Conservation (phyloP, 1,284 basidiomycete genomes). For the Marasmius sp. region DNA sequence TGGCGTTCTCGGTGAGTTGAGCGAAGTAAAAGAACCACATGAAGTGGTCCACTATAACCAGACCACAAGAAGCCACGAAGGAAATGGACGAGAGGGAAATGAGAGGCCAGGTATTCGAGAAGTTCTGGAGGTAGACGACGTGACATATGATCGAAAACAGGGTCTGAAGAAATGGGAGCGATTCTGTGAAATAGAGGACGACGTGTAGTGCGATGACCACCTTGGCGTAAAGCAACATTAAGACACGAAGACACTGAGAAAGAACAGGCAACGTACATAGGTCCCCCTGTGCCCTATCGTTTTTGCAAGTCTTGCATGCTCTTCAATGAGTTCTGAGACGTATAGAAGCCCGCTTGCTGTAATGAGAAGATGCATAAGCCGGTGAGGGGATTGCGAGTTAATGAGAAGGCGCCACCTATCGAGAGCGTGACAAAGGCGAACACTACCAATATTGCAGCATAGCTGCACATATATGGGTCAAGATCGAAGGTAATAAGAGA, state of each 20-base stretch:
- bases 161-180: constrained; percentile 72
- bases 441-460: constrained; percentile 64
- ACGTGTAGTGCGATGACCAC: constrained; percentile 75
- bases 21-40: constrained; percentile 94
- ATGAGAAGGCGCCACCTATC: constrained; percentile 47
- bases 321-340: constrained; percentile 93
- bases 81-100: constrained; percentile 83
- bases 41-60: constrained; percentile 89
- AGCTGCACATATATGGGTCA: constrained; percentile 37
- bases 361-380: constrained; percentile 13
- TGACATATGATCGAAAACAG: constrained; percentile 84
- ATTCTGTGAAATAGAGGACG: constrained; percentile 78
- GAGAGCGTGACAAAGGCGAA: constrained; percentile 82
- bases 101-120: constrained; percentile 84
- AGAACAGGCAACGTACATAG: constrained; percentile 63
- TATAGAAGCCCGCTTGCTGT: constrained; percentile 90
- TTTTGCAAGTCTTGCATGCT: constrained; percentile 83
- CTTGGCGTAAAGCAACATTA: constrained; percentile 39
- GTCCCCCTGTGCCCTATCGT: constrained; percentile 76
- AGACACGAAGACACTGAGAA: background rate
- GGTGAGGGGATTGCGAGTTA: background rate
- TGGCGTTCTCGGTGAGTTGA: constrained; percentile 55
- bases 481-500: background rate
- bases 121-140: constrained; percentile 87
- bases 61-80: constrained; percentile 80